Evolutionary conservation across 2,329 filamentous ascomycete species (phyloP).

Genomic region (Gnomoniopsis sp.): DNA sequence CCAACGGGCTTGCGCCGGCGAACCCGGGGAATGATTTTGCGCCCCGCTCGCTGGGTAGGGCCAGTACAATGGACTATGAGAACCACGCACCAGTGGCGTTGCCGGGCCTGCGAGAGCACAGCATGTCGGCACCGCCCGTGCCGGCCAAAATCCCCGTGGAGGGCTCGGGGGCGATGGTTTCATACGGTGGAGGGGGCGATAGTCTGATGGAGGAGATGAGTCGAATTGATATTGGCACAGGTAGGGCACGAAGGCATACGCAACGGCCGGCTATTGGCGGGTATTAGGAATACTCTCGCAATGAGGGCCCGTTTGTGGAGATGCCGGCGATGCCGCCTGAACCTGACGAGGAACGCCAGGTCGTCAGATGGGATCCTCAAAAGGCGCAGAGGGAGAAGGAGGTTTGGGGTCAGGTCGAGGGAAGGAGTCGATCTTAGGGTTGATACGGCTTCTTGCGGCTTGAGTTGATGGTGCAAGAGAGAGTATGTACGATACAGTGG

Average conservation of each 20-base stretch:
- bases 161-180: slow-evolving; percentile 39
- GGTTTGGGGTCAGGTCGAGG: neutral
- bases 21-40: slow-evolving; percentile 43
- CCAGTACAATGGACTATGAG: slow-evolving; percentile 53
- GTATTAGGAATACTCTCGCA: slow-evolving; percentile 8
- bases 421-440: slow-evolving; percentile 11
- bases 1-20: slow-evolving; percentile 42
- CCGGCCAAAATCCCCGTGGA: slow-evolving; percentile 67
- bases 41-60: slow-evolving; percentile 40
- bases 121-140: slow-evolving; percentile 51
- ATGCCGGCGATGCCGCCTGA: neutral
- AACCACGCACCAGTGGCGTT: slow-evolving; percentile 41
- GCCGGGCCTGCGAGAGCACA: slow-evolving; percentile 27
- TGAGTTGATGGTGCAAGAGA: neutral
- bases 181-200: slow-evolving; percentile 25
- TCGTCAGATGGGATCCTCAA: neutral
- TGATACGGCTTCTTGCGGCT: neutral
- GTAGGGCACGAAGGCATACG: slow-evolving; percentile 49
- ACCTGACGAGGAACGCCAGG: neutral
- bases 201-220: slow-evolving; percentile 69
- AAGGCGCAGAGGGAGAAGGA: neutral
- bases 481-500: neutral
- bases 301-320: neutral
- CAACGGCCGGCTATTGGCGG: slow-evolving; percentile 11
- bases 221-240: slow-evolving; percentile 62